Evolutionary conservation across 352 stramenopile species (phyloP).

Genomic region (Globisporangium spiculum): DNA sequence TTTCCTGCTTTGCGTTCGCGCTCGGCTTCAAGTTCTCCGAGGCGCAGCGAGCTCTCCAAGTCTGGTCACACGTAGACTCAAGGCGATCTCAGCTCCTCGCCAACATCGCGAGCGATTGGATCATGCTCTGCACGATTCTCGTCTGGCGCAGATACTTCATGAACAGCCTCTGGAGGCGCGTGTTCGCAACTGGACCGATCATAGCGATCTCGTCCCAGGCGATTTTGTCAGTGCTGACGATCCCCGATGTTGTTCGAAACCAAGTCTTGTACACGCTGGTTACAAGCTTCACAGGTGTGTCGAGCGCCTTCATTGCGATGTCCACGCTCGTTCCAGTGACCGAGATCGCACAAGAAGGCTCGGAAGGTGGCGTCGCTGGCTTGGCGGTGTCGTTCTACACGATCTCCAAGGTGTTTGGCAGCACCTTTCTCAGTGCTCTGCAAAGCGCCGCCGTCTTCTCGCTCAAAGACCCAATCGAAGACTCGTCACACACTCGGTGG

Average conservation of each 20-base stretch:
- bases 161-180: slow-evolving; percentile 35
- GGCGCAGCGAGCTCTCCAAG: slow-evolving; percentile 24
- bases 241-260: slow-evolving; percentile 25
- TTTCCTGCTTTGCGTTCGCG: slow-evolving; percentile 19
- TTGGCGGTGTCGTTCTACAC: slow-evolving; percentile 19
- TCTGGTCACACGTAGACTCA: slow-evolving; percentile 31
- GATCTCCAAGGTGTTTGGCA: slow-evolving; percentile 20
- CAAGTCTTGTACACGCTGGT: slow-evolving; percentile 26
- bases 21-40: slow-evolving; percentile 20
- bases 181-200: slow-evolving; percentile 31
- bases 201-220: slow-evolving; percentile 29
- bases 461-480: slow-evolving; percentile 1
- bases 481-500: slow-evolving; percentile 8
- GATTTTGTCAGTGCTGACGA: slow-evolving; percentile 26
- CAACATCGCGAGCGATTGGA: slow-evolving; percentile 27
- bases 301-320: slow-evolving; percentile 33
- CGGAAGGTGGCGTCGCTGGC: slow-evolving; percentile 16
- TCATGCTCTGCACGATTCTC: slow-evolving; percentile 37
- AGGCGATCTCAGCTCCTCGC: slow-evolving; percentile 24
- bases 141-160: slow-evolving; percentile 32
- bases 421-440: slow-evolving; percentile 15
- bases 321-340: slow-evolving; percentile 29
- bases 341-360: slow-evolving; percentile 17
- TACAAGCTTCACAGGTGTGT: slow-evolving; percentile 25
- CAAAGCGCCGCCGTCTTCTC: slow-evolving; percentile 5